Base-by-base conservation (phyloP, 345 rosid genomes). In the Punica granatum region DNA sequence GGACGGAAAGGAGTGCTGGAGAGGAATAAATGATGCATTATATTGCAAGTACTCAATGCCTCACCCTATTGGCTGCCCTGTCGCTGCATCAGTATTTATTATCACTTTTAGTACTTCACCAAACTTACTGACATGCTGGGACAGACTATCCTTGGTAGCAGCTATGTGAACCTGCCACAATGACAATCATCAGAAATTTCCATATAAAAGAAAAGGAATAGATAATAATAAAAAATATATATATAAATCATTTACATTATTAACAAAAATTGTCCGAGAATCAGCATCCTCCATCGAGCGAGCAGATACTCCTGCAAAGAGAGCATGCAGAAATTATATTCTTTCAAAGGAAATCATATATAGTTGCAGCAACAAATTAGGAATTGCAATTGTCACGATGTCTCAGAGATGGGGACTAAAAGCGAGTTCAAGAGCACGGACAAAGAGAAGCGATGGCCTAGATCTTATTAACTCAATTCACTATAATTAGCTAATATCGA, bases 11-110 rank as follows among this genome's bases (percentile, higher is more conserved):
- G 71, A 19, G 59, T 7, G n/a, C n/a, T n/a, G n/a, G 58, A 31
- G 31, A 34, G 14, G 9, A 36, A 14, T 34, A 36, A 37, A n/a
- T 37, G 66, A 6, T 21, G 28, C 18, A 33, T n/a, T 37, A 28
- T 19, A 19, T 13, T 37, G 37, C 33, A n/a, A n/a, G 23, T 33
- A 33, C 36, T 25, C 28, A 41, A 18, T 46, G 0, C 31, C 79
- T 78, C 78, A 92, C 99, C 99, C 99, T 77, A 74, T 85, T 14
- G 98, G 94, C 68, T 88, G 96, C 67, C 97, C 94, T 25, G 98
- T 92, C 34, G 93, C 83, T 41, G 92, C 90, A 76, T 95, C 99
- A 56, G 90, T 87, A 51, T 90, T 79, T 64, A 92, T 88, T 74
- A 87, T 75, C 66, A 91, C 99, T 80, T 95, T 90, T 14, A 92